Base-by-base conservation (phyloP, 495 filamentous ascomycete species). In the Cercophora samala region DNA sequence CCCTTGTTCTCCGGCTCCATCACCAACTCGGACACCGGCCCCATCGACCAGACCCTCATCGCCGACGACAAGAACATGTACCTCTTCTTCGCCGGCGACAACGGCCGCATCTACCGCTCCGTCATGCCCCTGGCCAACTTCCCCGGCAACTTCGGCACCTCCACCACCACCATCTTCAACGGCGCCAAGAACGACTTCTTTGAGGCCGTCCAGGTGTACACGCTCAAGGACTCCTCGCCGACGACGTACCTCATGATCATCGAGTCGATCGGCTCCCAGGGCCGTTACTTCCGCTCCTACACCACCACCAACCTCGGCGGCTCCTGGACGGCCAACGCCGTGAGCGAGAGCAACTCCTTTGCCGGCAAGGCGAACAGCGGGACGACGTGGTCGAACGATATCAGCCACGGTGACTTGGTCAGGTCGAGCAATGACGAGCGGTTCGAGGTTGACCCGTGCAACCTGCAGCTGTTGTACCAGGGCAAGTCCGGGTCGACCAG, bases 221-320 rank as follows among this genome's bases (percentile, higher is more conserved):
- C 81, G 6, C 73, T 89, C 53, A 5, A 72, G 9, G 84, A 82
- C 42, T 80, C 84, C 66, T 80, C 74, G 55, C 62, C 78, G 51
- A 84, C 85, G 63, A 19, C 70, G 58, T 87, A 87, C 70, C 81
- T 90, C 13, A 88, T 90, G 85, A 83, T 90, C 51, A 83, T 89
- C 67, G 88, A 90, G 73, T 74, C 82, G 0, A 86, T 87, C 53
- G 86, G 86, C 4, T 19, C 78, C 0, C 69, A 80, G 19, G 87
- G 87, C 1, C 82, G 87, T 5, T 90, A 85, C 66, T 90, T 90
- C 84, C 85, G 87, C 42, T 88, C 86, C 0, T 89, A 83, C 75
- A 88, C 85, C 2, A 80, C 87, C 22, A 77, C 66, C 42, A 83
- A 77, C 61, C 80, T 89, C 0, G 68, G 69, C 60, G 87, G 87